phyloP scores from a whole-genome alignment of 202 grass and related monocot genomes.

The Thinopyrum obtusiflorum region DNA sequence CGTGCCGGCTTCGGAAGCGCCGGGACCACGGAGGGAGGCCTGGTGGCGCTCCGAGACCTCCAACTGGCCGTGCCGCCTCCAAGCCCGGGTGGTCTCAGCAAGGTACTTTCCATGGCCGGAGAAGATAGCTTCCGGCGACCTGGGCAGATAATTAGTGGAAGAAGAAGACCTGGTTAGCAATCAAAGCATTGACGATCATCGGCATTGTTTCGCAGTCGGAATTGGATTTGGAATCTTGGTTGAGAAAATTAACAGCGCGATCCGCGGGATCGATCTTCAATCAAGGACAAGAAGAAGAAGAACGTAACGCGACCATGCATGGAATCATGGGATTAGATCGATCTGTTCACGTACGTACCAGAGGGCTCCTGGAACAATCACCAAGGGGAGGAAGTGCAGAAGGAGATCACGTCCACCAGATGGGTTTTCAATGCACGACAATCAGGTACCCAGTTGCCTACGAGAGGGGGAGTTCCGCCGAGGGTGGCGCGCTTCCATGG shows the following conservation, averaged over 20 bases:
- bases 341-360: background rate
- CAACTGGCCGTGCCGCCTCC: background rate
- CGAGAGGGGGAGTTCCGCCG: background rate
- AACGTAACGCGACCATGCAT: background rate
- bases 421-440: background rate
- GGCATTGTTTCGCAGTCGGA: background rate
- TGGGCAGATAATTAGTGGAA: background rate
- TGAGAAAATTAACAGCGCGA: background rate
- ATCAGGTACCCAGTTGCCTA: background rate
- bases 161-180: background rate
- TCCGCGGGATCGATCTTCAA: background rate
- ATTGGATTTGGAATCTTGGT: background rate
- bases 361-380: background rate
- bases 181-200: background rate
- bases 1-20: background rate
- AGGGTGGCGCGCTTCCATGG: conserved; percentile 7
- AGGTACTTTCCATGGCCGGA: background rate
- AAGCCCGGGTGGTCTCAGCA: background rate
- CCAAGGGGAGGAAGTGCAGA: background rate
- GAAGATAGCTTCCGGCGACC: background rate
- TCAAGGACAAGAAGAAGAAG: background rate
- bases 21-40: background rate
- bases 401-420: background rate
- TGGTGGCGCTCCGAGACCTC: background rate
- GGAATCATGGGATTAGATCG: no score